A percentile compares a stretch with the other conserved stretches of the same genome.
phyloP scores from a whole-genome alignment of 2,329 filamentous ascomycete genomes.

The Penicillium occitanis region DNA sequence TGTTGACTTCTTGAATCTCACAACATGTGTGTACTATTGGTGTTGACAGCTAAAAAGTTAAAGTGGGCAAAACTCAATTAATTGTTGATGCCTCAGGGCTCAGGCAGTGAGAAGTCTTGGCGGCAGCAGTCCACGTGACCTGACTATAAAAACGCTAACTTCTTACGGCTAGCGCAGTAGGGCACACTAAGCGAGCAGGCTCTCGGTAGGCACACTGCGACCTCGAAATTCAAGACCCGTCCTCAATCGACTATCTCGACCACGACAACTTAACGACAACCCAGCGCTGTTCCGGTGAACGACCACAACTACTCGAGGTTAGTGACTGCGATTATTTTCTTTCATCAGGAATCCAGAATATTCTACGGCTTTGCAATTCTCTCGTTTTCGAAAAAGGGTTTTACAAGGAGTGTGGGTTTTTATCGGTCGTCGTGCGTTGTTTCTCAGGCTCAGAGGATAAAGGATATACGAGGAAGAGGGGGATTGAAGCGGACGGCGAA shows the following conservation, averaged over 20 bases:
- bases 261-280: conserved; percentile 41
- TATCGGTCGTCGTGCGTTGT: conserved; percentile 11
- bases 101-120: not conserved
- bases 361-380: conserved; percentile 22
- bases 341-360: conserved; percentile 7
- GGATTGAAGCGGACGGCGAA: not conserved
- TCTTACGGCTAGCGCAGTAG: conserved; percentile 36
- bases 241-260: conserved; percentile 39
- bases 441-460: not conserved
- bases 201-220: conserved; percentile 39
- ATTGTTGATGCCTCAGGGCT: not conserved
- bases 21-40: not conserved
- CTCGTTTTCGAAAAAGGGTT: conserved; percentile 22
- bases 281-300: conserved; percentile 45
- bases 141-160: conserved; percentile 20
- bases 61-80: not conserved
- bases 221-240: conserved; percentile 45
- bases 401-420: conserved; percentile 27
- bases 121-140: conserved; percentile 4
- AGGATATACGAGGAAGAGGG: conserved; percentile 4
- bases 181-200: conserved; percentile 46
- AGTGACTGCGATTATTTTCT: conserved; percentile 30
- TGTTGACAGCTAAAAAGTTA: too few relatives aligned
- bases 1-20: not conserved
- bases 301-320: conserved; percentile 48